Conservation (phyloP, 208 protist genomes). For the Novymonas esmeraldas region DNA sequence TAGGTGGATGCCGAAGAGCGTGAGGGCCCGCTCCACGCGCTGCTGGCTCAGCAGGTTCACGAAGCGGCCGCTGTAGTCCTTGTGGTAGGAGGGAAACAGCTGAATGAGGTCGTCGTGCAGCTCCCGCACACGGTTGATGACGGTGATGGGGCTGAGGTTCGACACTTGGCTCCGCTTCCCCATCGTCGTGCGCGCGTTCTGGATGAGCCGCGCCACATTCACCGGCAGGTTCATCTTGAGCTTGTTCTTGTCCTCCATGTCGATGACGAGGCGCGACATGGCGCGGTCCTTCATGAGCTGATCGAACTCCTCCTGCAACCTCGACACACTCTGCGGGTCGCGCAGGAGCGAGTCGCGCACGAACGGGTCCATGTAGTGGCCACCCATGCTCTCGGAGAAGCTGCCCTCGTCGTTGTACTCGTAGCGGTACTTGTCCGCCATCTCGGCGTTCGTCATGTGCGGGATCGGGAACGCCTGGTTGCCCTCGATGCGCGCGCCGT, state of each 20-base stretch:
- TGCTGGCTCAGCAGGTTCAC: slow-evolving; percentile 88
- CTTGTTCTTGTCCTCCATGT: slow-evolving; percentile 64
- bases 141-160: slow-evolving; percentile 92
- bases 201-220: slow-evolving; percentile 96
- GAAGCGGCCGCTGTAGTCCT: slow-evolving; percentile 57
- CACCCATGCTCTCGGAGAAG: slow-evolving; percentile 74
- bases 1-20: slow-evolving; percentile 96
- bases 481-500: slow-evolving; percentile 94
- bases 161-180: slow-evolving; percentile 82
- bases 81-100: slow-evolving; percentile 84
- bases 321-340: slow-evolving; percentile 63
- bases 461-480: slow-evolving; percentile 78
- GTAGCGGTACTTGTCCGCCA: slow-evolving; percentile 71
- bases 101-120: slow-evolving; percentile 82
- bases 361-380: slow-evolving; percentile 85
- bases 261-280: slow-evolving; percentile 63
- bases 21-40: slow-evolving; percentile 95
- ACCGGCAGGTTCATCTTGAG: slow-evolving; percentile 88
- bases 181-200: slow-evolving; percentile 96
- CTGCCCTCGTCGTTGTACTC: slow-evolving; percentile 79
- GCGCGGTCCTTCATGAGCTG: slow-evolving; percentile 87
- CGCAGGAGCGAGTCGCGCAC: slow-evolving; percentile 88
- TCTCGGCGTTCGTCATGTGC: slow-evolving; percentile 67
- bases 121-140: slow-evolving; percentile 79
- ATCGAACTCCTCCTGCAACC: slow-evolving; percentile 92